Conservation (phyloP, 805 yeast species). For the Blastobotrys chiropterorum region DNA sequence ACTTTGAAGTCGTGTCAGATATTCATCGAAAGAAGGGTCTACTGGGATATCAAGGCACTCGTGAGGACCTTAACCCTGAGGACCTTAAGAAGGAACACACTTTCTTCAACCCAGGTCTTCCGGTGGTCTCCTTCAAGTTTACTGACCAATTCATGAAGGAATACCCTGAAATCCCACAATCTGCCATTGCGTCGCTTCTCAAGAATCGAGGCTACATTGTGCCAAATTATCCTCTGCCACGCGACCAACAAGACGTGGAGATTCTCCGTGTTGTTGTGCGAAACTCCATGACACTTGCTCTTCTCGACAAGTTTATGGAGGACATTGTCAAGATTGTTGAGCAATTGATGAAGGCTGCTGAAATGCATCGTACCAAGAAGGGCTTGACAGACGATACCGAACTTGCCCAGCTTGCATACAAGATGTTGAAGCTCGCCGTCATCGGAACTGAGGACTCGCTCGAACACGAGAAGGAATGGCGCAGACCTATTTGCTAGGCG, state of each 20-base stretch:
- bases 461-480: neutral
- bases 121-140: slow-evolving; percentile 82
- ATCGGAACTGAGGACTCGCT: neutral
- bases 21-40: slow-evolving; percentile 56
- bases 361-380: slow-evolving; percentile 16
- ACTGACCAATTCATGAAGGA: slow-evolving; percentile 47
- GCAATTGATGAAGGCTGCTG: slow-evolving; percentile 44
- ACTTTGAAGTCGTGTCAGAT: slow-evolving; percentile 68
- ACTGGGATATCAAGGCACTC: slow-evolving; percentile 13
- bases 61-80: slow-evolving; percentile 5
- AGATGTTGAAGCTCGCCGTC: neutral
- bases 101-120: slow-evolving; percentile 67
- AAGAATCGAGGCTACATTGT: slow-evolving; percentile 81
- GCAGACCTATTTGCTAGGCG: neutral
- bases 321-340: slow-evolving; percentile 52
- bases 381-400: neutral
- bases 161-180: slow-evolving; percentile 80
- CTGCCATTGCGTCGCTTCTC: slow-evolving; percentile 61
- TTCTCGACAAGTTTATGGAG: slow-evolving; percentile 57
- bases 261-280: slow-evolving; percentile 82
- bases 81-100: slow-evolving; percentile 21
- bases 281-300: slow-evolving; percentile 54
- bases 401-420: neutral
- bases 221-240: slow-evolving; percentile 83
- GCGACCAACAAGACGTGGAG: slow-evolving; percentile 50